These are phyloP conservation scores for Colletotrichum liriopes DNA, from an alignment of 2,329 filamentous ascomycete genomes.

Conservation along the genomic window DNA sequence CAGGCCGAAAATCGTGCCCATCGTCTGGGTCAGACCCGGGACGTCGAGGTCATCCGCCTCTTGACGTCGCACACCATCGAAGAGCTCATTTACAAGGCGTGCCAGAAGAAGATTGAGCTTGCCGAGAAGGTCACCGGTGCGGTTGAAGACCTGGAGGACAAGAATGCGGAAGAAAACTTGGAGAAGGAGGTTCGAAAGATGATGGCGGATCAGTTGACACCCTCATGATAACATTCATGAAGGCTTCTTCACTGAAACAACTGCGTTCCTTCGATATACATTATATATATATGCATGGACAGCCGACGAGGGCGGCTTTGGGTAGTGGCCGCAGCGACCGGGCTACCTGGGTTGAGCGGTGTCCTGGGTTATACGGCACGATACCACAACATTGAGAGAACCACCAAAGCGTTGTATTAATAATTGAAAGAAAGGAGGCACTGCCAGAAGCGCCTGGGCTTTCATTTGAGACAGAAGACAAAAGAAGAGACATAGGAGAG, in stretches of 20 bases:
- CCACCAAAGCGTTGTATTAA: neutral
- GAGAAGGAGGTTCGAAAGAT: slow-evolving; percentile 63
- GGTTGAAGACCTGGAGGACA: slow-evolving; percentile 50
- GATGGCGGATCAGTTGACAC: slow-evolving; percentile 58
- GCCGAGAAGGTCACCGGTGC: slow-evolving; percentile 74
- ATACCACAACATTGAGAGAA: neutral
- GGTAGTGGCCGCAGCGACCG: neutral
- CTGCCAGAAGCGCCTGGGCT: neutral
- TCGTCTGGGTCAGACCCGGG: slow-evolving; percentile 89
- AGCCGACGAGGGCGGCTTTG: neutral
- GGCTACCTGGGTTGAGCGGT: neutral
- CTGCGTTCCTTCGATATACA: too few relatives aligned
- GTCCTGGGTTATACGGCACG: neutral
- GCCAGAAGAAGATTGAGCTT: slow-evolving; percentile 92
- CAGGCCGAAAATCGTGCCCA: slow-evolving; percentile 98
- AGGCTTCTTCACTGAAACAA: too few relatives aligned
- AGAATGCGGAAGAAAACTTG: slow-evolving; percentile 53
- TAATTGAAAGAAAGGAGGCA: neutral
- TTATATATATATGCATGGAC: neutral
- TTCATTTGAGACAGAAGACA: neutral
- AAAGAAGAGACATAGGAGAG: neutral
- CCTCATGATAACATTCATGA: slow-evolving; percentile 48
- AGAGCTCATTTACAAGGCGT: slow-evolving; percentile 92
- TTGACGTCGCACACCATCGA: slow-evolving; percentile 89
- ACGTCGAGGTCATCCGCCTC: slow-evolving; percentile 91